Percentiles rank a stretch among this genome's conserved stretches.
Evolutionary conservation across 2,329 filamentous ascomycete species (phyloP).

Genomic region (Pseudogymnoascus sp.): DNA sequence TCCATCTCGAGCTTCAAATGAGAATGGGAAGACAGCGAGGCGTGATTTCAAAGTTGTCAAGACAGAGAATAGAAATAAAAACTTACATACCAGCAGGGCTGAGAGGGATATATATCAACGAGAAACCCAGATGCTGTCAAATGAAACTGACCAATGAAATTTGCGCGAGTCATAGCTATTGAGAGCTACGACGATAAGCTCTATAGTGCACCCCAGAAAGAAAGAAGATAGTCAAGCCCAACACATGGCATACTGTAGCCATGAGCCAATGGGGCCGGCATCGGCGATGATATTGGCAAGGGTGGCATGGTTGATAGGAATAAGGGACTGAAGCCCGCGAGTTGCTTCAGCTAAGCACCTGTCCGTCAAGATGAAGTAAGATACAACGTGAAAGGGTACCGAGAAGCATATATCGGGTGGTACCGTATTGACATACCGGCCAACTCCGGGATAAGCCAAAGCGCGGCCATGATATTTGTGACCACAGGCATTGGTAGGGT

Average conservation of each 20-base stretch:
- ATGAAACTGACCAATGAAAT: neutral
- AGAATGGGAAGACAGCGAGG: neutral
- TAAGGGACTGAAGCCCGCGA: neutral
- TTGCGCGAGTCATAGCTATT: neutral
- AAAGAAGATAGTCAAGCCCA: neutral
- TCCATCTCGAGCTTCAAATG: conserved; percentile 4
- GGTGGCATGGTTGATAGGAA: neutral
- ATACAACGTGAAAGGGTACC: neutral
- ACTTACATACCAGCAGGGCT: neutral
- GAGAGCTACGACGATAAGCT: conserved; percentile 1
- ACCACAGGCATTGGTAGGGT: neutral
- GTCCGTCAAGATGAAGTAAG: neutral
- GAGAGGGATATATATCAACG: neutral
- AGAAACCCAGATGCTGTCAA: neutral
- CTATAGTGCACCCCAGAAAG: neutral
- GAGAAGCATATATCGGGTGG: neutral
- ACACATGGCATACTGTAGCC: neutral
- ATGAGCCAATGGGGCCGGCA: neutral
- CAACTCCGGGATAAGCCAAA: neutral
- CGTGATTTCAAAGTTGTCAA: neutral
- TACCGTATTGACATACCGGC: neutral
- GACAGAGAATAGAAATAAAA: neutral
- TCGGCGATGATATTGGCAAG: neutral
- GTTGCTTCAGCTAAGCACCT: neutral
- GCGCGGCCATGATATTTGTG: neutral